These are phyloP conservation scores for Eremochloa ophiuroides DNA, from an alignment of 176 grass and related monocot species.

Conservation along the genomic window DNA sequence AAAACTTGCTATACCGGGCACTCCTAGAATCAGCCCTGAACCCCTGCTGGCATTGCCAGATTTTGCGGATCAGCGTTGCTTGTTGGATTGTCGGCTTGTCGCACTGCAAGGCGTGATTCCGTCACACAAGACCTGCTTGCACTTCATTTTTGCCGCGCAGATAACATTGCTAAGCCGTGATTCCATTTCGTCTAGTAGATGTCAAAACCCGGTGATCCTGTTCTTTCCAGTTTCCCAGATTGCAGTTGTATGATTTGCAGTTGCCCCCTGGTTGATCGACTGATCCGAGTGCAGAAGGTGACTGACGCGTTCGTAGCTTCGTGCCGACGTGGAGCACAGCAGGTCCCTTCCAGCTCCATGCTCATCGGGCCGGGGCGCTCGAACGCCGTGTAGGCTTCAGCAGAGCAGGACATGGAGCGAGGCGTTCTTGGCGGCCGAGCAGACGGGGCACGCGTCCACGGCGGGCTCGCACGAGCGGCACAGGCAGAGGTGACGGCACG, in stretches of 20 bases:
- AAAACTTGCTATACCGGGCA: too few relatives aligned
- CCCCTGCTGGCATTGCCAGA: too few relatives aligned
- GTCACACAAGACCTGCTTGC: not conserved
- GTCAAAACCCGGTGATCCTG: not conserved
- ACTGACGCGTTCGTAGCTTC: too few relatives aligned
- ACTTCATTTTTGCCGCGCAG: not conserved
- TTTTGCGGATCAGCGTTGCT: too few relatives aligned
- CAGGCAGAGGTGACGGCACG: constrained; percentile 60
- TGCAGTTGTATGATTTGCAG: not conserved
- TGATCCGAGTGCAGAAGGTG: not conserved
- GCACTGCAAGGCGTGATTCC: not conserved
- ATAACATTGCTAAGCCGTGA: not conserved
- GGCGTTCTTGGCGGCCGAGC: constrained; percentile 30
- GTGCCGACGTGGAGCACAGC: too few relatives aligned
- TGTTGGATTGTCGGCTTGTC: too few relatives aligned
- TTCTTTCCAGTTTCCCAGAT: not conserved
- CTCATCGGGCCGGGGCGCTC: not conserved
- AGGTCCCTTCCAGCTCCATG: not conserved
- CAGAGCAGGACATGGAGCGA: constrained; percentile 27
- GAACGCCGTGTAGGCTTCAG: not conserved
- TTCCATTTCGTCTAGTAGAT: not conserved
- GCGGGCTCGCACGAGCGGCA: constrained; percentile 35
- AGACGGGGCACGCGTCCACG: constrained; percentile 40
- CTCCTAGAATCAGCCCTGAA: too few relatives aligned
- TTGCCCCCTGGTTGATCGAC: not conserved